Evolutionary conservation across 2,329 filamentous ascomycete genomes (phyloP).

Genomic region (Juglanconis juglandina): DNA sequence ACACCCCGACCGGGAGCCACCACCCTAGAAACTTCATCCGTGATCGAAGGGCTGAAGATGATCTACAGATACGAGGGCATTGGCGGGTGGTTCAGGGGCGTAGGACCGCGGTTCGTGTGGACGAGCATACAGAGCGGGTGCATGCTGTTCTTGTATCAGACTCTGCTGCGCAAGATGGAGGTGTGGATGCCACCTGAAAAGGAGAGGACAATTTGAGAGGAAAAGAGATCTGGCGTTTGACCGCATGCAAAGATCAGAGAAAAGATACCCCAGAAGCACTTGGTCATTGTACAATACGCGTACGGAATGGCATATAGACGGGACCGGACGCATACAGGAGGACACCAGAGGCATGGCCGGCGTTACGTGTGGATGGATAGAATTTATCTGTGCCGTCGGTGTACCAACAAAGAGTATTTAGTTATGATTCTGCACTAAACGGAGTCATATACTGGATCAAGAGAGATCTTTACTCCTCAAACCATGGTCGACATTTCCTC

Average conservation of each 20-base stretch:
- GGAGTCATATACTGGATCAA: neutral
- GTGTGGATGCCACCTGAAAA: conserved; percentile 33
- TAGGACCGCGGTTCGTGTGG: conserved; percentile 90
- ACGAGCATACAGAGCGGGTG: conserved; percentile 95
- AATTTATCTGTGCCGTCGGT: neutral
- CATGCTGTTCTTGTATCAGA: conserved; percentile 95
- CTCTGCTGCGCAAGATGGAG: conserved; percentile 74
- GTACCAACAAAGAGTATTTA: neutral
- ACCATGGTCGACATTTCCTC: neutral
- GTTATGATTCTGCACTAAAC: neutral
- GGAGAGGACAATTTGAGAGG: conserved; percentile 7
- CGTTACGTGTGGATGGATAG: conserved; percentile 14
- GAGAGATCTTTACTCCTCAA: conserved; percentile 13
- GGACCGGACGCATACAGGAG: conserved; percentile 8
- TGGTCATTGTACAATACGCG: conserved; percentile 12
- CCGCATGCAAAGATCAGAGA: neutral
- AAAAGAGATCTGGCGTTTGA: neutral
- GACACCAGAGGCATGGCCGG: conserved; percentile 6
- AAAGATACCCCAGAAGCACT: conserved; percentile 16
- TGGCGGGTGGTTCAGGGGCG: conserved; percentile 87
- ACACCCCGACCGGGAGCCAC: conserved; percentile 74
- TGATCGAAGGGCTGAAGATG: conserved; percentile 75
- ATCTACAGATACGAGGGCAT: conserved; percentile 91
- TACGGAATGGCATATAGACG: conserved; percentile 15
- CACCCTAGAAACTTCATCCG: conserved; percentile 82